Evolutionary conservation across 2,329 filamentous ascomycete species (phyloP).

Genomic region (Acrocalymma vagum): DNA sequence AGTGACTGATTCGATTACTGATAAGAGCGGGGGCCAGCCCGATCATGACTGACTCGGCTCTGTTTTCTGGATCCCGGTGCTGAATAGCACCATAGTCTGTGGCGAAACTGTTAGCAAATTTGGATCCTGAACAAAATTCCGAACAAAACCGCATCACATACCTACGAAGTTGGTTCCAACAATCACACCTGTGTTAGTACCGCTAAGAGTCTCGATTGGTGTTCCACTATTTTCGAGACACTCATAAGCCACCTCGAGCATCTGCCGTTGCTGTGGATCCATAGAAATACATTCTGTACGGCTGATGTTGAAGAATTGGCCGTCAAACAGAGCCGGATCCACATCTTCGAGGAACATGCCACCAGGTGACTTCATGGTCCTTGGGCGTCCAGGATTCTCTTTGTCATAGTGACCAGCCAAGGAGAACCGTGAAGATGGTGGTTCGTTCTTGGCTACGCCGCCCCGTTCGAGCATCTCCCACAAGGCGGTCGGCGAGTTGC

Average conservation of each 20-base stretch:
- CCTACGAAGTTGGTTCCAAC: constrained; percentile 26
- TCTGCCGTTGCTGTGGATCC: constrained; percentile 26
- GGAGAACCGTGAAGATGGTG: constrained; percentile 2
- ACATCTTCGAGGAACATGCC: constrained; percentile 15
- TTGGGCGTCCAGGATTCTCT: constrained; percentile 15
- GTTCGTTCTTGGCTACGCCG: constrained; percentile 1
- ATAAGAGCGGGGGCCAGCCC: constrained; percentile 14
- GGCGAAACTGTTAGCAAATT: not conserved
- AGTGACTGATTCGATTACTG: constrained; percentile 23
- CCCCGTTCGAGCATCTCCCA: constrained; percentile 41
- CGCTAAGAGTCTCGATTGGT: constrained; percentile 9
- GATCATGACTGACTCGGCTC: not conserved
- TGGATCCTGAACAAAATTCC: not conserved
- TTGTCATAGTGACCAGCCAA: constrained; percentile 11
- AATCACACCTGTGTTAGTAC: constrained; percentile 10
- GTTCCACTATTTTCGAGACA: constrained; percentile 19
- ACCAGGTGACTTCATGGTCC: constrained; percentile 45
- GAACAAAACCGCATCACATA: constrained; percentile 8
- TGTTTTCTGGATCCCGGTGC: constrained; percentile 18
- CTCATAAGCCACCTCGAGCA: constrained; percentile 27
- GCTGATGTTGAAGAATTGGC: constrained; percentile 20
- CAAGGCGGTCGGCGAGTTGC: constrained; percentile 31
- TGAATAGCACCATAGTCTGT: constrained; percentile 26
- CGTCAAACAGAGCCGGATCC: constrained; percentile 20
- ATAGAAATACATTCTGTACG: constrained; percentile 19